phyloP scores from a whole-genome alignment of 176 grass and related monocot species.

The Cenchrus fungigraminus region DNA sequence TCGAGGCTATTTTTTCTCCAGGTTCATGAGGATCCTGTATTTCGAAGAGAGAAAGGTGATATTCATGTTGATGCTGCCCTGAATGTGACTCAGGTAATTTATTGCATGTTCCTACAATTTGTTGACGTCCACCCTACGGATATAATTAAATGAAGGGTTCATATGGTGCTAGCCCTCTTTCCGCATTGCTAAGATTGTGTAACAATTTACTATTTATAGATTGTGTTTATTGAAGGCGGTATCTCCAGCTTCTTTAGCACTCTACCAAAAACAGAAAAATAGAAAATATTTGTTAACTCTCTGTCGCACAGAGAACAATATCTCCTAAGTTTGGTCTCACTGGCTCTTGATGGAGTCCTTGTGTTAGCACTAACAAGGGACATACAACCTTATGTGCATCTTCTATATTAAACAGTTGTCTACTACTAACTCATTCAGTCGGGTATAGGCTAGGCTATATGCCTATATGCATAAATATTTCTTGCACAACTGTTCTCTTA shows the following conservation, averaged over 20 bases:
- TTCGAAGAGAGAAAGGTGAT: slow-evolving; percentile 88
- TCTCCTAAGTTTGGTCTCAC: neutral
- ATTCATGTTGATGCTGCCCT: slow-evolving; percentile 89
- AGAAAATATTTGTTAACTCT: neutral
- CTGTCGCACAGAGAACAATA: neutral
- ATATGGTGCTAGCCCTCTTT: neutral
- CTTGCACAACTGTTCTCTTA: neutral
- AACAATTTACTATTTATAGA: neutral
- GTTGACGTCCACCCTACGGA: neutral
- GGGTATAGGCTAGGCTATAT: neutral
- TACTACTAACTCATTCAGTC: neutral
- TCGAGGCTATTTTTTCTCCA: slow-evolving; percentile 43
- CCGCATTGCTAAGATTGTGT: neutral
- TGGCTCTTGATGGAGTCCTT: neutral
- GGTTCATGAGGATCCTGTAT: slow-evolving; percentile 89
- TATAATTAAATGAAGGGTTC: neutral
- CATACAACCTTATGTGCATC: neutral
- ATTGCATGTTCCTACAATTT: neutral
- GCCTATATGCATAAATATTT: too few species aligned
- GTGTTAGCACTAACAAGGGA: neutral
- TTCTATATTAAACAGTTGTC: neutral
- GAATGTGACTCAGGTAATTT: slow-evolving; percentile 91
- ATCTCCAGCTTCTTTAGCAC: neutral
- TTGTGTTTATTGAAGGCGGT: neutral
- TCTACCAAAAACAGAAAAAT: neutral